phyloP scores from a whole-genome alignment of 164 flowering plant genomes.

The Berberis vulgaris region DNA sequence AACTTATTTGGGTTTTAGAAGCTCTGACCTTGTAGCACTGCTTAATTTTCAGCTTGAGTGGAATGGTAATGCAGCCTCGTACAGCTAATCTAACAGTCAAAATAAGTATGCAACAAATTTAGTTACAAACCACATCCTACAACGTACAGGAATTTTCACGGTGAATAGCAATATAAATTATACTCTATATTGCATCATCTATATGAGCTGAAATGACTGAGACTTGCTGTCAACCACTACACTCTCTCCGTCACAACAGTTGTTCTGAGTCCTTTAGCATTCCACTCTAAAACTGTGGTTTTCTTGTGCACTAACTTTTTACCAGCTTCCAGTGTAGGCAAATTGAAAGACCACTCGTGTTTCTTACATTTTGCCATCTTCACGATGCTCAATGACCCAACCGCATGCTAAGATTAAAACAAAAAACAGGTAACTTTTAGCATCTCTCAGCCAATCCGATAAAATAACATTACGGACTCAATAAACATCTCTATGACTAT shows the following conservation, averaged over 20 bases:
- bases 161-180: no score
- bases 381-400: background rate
- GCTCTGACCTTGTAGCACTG: no score
- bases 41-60: no score
- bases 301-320: constrained; percentile 46
- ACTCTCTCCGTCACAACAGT: constrained; percentile 62
- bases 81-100: no score
- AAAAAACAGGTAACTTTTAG: background rate
- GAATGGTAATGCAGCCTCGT: no score
- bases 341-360: constrained; percentile 21
- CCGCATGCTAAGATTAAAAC: background rate
- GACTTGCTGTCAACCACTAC: constrained; percentile 4
- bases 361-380: constrained; percentile 34
- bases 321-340: constrained; percentile 12
- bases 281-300: constrained; percentile 58
- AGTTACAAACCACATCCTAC: no score
- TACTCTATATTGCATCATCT: no score
- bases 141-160: no score
- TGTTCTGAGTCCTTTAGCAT: constrained; percentile 29
- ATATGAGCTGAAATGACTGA: no score
- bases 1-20: no score
- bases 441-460: background rate
- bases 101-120: no score
- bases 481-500: background rate
- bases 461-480: background rate